Evolutionary conservation across 768 basidiomycete species (phyloP).

Genomic region (Coprinopsis sp.): DNA sequence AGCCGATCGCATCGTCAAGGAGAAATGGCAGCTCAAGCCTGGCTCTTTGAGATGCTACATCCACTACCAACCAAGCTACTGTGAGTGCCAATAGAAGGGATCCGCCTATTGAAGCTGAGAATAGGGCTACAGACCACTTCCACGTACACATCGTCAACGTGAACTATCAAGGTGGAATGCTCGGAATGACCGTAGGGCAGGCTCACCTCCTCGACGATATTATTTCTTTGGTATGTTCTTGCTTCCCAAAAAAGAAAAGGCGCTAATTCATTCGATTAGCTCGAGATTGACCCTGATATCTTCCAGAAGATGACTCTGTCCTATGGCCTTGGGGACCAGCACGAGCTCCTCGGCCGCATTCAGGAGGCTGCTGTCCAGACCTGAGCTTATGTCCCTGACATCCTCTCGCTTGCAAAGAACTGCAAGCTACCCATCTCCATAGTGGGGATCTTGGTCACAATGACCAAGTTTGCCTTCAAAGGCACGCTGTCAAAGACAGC

Average conservation of each 20-base stretch:
- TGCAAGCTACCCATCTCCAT: no score
- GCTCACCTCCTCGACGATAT: conserved; percentile 92
- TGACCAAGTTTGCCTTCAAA: no score
- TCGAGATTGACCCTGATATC: conserved; percentile 64
- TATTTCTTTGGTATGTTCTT: conserved; percentile 65
- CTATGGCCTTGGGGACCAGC: conserved; percentile 79
- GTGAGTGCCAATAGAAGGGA: conserved; percentile 43
- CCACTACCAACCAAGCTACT: conserved; percentile 96
- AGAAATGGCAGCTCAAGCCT: conserved; percentile 60
- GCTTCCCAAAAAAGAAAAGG: not conserved
- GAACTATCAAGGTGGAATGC: conserved; percentile 49
- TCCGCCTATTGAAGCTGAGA: not conserved
- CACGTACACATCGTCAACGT: conserved; percentile 90
- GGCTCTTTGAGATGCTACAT: conserved; percentile 75
- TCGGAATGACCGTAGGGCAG: conserved; percentile 82
- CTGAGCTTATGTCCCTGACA: no score
- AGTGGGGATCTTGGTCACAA: no score
- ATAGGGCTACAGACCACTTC: conserved; percentile 68
- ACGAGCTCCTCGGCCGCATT: conserved; percentile 42
- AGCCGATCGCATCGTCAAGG: conserved; percentile 46
- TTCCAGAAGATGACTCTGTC: conserved; percentile 73
- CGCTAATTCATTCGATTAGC: conserved; percentile 15
- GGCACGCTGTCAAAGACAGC: no score
- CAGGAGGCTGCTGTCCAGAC: no score
- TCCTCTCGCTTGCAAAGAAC: no score